Evolutionary conservation across 83 land plant species (phyloP).

Genomic region (Diphasiastrum complanatum): DNA sequence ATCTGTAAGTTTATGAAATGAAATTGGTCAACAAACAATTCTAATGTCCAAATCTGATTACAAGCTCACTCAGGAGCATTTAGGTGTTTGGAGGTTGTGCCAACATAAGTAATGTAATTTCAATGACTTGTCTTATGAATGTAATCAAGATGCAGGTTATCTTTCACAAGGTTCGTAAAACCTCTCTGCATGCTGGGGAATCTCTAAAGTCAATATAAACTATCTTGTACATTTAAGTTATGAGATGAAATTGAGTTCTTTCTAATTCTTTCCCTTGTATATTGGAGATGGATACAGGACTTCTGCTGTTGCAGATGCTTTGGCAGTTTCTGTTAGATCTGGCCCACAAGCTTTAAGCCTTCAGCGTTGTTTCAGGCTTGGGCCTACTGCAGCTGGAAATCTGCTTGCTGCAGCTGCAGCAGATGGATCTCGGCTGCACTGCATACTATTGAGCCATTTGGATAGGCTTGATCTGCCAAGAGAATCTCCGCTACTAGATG

Average conservation of each 20-base stretch:
- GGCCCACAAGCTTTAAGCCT: conserved; percentile 35
- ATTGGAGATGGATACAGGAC: conserved; percentile 18
- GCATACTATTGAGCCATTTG: conserved; percentile 37
- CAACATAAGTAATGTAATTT: too few relatives aligned
- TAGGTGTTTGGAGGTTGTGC: too few relatives aligned
- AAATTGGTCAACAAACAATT: too few relatives aligned
- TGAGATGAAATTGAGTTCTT: background rate
- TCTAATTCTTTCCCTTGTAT: background rate
- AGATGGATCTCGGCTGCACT: conserved; percentile 34
- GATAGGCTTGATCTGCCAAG: conserved; percentile 35
- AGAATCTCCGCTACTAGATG: conserved; percentile 14
- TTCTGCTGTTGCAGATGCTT: conserved; percentile 33
- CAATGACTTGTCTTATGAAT: too few relatives aligned
- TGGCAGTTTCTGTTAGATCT: conserved; percentile 36
- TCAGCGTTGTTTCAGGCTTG: conserved; percentile 36
- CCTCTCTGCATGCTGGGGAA: too few relatives aligned
- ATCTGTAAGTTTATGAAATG: too few relatives aligned
- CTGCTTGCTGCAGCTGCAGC: conserved; percentile 38
- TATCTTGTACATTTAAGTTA: too few relatives aligned
- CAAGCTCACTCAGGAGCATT: too few relatives aligned
- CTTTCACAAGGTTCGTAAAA: too few relatives aligned
- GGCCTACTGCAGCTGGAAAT: conserved; percentile 37
- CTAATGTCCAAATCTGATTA: too few relatives aligned
- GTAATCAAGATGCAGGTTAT: too few relatives aligned
- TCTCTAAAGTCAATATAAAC: too few relatives aligned